Base-by-base conservation (phyloP, 352 stramenopile species). In the Globisporangium nodosum region DNA sequence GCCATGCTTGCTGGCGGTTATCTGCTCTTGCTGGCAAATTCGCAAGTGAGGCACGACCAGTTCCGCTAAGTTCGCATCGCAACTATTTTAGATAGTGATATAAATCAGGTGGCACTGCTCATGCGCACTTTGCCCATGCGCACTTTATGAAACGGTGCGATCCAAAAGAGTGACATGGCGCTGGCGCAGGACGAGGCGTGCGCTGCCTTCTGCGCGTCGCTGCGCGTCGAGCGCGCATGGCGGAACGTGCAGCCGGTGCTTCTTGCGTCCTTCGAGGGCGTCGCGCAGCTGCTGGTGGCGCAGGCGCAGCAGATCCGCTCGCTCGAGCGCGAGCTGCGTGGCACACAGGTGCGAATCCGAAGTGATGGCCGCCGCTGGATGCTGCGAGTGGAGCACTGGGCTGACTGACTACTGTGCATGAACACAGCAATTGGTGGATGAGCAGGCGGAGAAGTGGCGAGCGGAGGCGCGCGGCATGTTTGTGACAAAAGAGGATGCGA, bases 181-280 rank as follows among this genome's bases (percentile, higher is more conserved):
- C 7, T 48, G 42, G 16, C 8, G 35, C 7, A 40, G 2, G 12
- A 40, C 11, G 35, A 40, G 8, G 46, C 47, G 37, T 54, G 35
- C 35, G 52, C 46, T 18, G 40, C 45, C 1, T 59, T 79, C 40
- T 35, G 16, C 9, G 57, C 52, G 15, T 74, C 54, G 60, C 57
- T 91, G 18, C 51, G 65, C 13, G 69, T 53, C 33, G 78, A 85
- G 52, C 69, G 75, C 40, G 68, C 78, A 40, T 90, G 80, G 82
- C 56, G 70, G 27, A 92, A 92, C 52, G 71, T 89, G 40, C 82
- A 90, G 52, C 48, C 56, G 9, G 69, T 83, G 16, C 52, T 92
- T 21, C 63, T 67, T 3, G 61, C 65, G 42, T 71, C 74, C 13
- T 76, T 92, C n/a, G 46, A 27, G 16, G 42, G 64, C 7, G 54